Evolutionary conservation across 257 asterid species (phyloP).

Genomic region (Knoxia roxburghii): DNA sequence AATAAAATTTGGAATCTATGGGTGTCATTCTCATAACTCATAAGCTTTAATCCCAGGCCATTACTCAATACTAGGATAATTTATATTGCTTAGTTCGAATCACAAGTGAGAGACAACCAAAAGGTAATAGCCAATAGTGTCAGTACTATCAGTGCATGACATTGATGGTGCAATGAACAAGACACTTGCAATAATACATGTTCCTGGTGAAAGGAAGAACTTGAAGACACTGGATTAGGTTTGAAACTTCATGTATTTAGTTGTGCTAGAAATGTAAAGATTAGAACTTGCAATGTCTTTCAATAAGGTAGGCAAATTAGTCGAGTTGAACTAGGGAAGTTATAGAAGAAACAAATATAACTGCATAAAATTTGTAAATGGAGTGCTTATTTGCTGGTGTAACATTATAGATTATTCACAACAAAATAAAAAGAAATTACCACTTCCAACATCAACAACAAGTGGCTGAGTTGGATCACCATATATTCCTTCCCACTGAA

Average conservation of each 20-base stretch:
- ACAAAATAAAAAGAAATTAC: constrained; percentile 31
- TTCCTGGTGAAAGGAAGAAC: too few species aligned
- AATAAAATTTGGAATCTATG: not conserved
- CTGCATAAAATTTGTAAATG: not conserved
- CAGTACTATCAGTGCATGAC: too few species aligned
- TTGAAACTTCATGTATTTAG: too few species aligned
- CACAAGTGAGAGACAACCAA: not conserved
- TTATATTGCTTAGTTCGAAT: not conserved
- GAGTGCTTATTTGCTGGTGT: not conserved
- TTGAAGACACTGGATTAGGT: too few species aligned
- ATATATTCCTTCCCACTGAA: constrained; percentile 57
- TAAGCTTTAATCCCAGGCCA: not conserved
- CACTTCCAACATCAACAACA: constrained; percentile 89
- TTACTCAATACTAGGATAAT: too few species aligned
- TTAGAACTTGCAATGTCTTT: not conserved
- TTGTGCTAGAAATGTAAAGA: too few species aligned
- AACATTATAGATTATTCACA: too few species aligned
- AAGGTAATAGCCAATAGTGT: too few species aligned
- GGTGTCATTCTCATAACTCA: not conserved
- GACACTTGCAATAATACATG: too few species aligned
- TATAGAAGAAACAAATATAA: not conserved
- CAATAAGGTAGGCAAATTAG: too few species aligned
- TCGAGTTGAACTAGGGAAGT: not conserved
- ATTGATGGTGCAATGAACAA: too few species aligned
- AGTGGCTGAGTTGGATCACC: constrained; percentile 60